Evolutionary conservation across 2,329 filamentous ascomycete species (phyloP).

Genomic region (Colletotrichum filicis): DNA sequence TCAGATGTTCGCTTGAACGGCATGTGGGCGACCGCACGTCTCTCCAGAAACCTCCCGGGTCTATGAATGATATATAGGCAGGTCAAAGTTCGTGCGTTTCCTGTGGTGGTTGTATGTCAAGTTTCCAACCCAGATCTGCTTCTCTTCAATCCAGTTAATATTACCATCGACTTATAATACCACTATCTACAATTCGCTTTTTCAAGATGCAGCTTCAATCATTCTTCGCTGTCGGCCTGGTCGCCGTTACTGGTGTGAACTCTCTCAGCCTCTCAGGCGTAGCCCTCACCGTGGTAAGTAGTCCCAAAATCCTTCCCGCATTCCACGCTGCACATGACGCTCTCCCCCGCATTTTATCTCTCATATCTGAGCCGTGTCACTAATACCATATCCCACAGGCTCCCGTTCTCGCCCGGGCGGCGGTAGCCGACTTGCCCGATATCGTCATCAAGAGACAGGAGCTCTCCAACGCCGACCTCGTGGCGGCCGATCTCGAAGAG

Average conservation of each 20-base stretch:
- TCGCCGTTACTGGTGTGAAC: neutral
- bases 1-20: neutral
- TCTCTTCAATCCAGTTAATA: neutral
- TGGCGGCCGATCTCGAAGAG: neutral
- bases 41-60: neutral
- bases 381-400: neutral
- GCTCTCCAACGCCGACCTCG: neutral
- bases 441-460: neutral
- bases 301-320: neutral
- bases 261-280: neutral
- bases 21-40: neutral
- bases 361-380: too few species aligned
- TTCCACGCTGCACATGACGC: too few species aligned
- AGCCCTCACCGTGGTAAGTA: neutral
- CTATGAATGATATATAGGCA: neutral
- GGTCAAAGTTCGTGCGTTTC: neutral
- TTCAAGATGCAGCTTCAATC: neutral
- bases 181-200: neutral
- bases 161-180: neutral
- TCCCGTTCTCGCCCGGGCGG: neutral
- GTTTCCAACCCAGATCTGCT: too few species aligned
- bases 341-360: too few species aligned
- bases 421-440: neutral
- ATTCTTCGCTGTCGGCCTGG: neutral
- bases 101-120: too few species aligned